phyloP scores from a whole-genome alignment of 805 yeast species.

The Kuraishia cidri region DNA sequence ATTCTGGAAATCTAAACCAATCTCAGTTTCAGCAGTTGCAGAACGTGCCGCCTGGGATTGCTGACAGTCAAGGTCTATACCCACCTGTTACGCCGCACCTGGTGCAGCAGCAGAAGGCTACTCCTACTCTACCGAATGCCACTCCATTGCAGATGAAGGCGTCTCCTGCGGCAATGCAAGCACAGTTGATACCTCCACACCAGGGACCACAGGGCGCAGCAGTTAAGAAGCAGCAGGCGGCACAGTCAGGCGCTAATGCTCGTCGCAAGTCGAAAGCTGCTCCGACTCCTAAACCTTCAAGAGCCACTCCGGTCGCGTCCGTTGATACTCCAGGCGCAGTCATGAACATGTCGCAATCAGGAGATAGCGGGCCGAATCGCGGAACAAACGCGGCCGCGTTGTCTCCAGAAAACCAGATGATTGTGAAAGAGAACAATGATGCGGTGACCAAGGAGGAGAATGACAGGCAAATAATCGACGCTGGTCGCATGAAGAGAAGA shows the following conservation, averaged over 20 bases:
- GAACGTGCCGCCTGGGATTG: too few relatives aligned
- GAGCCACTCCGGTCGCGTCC: too few relatives aligned
- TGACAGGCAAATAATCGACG: slow-evolving; percentile 20
- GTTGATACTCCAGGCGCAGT: too few relatives aligned
- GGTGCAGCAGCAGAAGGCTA: slow-evolving; percentile 8
- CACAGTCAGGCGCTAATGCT: slow-evolving; percentile 8
- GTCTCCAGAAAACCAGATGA: slow-evolving; percentile 18
- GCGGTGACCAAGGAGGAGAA: slow-evolving; percentile 17
- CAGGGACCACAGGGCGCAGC: slow-evolving; percentile 16
- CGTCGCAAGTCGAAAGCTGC: slow-evolving; percentile 12
- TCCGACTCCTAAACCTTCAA: slow-evolving; percentile 8
- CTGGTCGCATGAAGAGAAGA: slow-evolving; percentile 32
- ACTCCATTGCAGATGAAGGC: slow-evolving; percentile 10
- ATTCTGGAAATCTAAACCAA: too few relatives aligned
- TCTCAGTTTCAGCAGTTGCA: too few relatives aligned
- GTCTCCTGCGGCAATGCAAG: slow-evolving; percentile 6
- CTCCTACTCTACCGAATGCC: slow-evolving; percentile 3
- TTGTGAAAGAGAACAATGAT: slow-evolving; percentile 19
- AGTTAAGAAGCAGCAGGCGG: slow-evolving; percentile 10
- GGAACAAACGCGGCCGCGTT: slow-evolving; percentile 3
- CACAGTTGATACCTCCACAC: slow-evolving; percentile 9
- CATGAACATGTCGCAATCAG: background rate
- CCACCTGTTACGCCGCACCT: slow-evolving; percentile 1
- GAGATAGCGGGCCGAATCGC: background rate
- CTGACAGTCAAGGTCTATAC: too few relatives aligned